A percentile compares a stretch with the other conserved stretches of the same genome.
Conservation (phyloP, 1,284 basidiomycete genomes). For the Naganishia sp. region DNA sequence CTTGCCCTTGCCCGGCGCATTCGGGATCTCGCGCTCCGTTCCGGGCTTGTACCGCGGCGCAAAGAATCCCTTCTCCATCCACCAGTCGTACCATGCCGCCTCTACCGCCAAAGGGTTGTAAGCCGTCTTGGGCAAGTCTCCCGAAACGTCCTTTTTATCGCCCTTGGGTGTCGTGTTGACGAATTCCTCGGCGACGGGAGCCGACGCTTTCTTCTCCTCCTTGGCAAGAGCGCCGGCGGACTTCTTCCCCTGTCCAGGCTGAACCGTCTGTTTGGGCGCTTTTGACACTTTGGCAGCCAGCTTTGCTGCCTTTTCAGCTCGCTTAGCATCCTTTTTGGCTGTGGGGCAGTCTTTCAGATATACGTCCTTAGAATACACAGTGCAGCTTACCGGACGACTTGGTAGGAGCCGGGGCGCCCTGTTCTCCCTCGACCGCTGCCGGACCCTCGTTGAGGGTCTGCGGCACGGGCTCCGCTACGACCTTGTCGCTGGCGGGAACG, state of each 20-base stretch:
- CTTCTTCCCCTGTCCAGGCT: conserved; percentile 68
- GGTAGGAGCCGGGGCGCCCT: conserved; percentile 6
- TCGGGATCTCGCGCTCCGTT: conserved; percentile 44
- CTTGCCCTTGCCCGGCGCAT: conserved; percentile 31
- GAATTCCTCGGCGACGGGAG: conserved; percentile 67
- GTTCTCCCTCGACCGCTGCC: conserved; percentile 14
- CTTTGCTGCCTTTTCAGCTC: conserved; percentile 62
- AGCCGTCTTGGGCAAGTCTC: conserved; percentile 71
- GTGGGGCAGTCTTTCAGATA: background rate
- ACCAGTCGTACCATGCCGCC: conserved; percentile 98
- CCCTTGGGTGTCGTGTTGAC: conserved; percentile 84
- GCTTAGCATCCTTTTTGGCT: conserved; percentile 72
- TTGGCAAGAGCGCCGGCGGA: conserved; percentile 60
- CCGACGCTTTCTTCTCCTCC: conserved; percentile 70
- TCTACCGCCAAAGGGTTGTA: conserved; percentile 97
- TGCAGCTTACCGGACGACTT: conserved; percentile 27
- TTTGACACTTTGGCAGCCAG: conserved; percentile 59
- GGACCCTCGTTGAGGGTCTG: conserved; percentile 28
- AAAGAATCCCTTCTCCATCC: conserved; percentile 88
- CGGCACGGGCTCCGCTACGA: conserved; percentile 3
- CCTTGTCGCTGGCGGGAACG: background rate
- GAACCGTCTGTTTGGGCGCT: conserved; percentile 57
- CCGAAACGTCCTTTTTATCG: conserved; percentile 87
- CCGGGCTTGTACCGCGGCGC: conserved; percentile 71
- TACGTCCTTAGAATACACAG: background rate